Conservation (phyloP, 306 rosid species). For the Oxytropis ochrocephala region DNA sequence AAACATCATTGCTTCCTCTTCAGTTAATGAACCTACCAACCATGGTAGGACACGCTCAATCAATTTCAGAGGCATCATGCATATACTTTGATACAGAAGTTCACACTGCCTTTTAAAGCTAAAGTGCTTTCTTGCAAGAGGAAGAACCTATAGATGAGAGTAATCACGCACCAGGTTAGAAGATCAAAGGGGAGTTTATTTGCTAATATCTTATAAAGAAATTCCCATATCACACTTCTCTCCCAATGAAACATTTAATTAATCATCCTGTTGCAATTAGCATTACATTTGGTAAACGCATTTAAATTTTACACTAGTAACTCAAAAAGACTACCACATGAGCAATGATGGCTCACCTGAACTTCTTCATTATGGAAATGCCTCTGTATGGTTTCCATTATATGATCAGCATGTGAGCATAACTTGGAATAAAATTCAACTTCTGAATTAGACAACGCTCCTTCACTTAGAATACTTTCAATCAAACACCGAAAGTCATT, state of each 20-base stretch:
- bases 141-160: constrained; percentile 73
- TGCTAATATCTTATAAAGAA: constrained; percentile 9
- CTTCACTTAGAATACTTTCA: constrained; percentile 88
- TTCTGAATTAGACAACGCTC: constrained; percentile 69
- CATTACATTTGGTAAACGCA: constrained; percentile 3
- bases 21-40: constrained; percentile 76
- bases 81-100: constrained; percentile 81
- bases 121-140: constrained; percentile 86
- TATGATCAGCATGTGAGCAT: constrained; percentile 91
- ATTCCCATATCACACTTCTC: constrained; percentile 3
- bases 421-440: constrained; percentile 85
- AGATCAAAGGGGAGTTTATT: constrained; percentile 5
- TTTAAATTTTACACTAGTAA: not conserved
- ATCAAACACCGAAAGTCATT: constrained; percentile 86
- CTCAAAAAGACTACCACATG: constrained; percentile 17
- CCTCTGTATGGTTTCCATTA: constrained; percentile 83
- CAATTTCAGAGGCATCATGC: constrained; percentile 96
- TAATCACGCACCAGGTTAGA: constrained; percentile 15
- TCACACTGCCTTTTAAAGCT: constrained; percentile 79
- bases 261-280: constrained; percentile 5
- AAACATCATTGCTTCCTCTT: constrained; percentile 69
- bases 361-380: constrained; percentile 91
- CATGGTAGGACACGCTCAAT: constrained; percentile 94
- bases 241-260: not conserved
- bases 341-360: constrained; percentile 55